Evolutionary conservation across 179 eudicot species (phyloP), one percentile per base, ranked within the genome.

Genomic region (Beta lomatogona): DNA sequence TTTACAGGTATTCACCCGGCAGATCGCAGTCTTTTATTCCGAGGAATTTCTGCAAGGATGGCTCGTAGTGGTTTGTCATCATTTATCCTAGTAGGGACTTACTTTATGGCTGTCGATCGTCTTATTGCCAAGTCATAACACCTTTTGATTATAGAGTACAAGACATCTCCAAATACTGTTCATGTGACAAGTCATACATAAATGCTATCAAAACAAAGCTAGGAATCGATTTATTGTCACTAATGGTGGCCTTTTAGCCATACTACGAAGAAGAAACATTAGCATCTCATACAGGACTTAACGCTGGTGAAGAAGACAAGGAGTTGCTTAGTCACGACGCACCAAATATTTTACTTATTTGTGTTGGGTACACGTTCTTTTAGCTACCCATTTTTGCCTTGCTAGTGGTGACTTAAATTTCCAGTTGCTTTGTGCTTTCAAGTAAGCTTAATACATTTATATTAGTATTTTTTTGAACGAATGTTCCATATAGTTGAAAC

Each of bases 31-130:
- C 82, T 94, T 4, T 81, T 96, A 83, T 84, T 86, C 65, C 91
- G 92, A 59, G 99, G 98, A 75, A 79, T 96, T 60, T 78, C 90
- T 86, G 80, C 88, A 80, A 89, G 99, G 82, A 90, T 90, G 93
- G 97, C 91, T 80, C 90, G 96, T 36, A 89, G 96, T 90, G 99
- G 99, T 64, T 65, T 94, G 65, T 87, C 93, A 31, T 96, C 99
- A 45, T 91, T 93, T 75, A 57, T 90, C 46, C 71, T 92, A 22
- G 92, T 91, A 13, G 92, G 99, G 55, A 83, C 93, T 84, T 95
- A 95, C 83, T 94, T 88, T 70, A 73, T 89, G 2, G 87, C 87
- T 61, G 86, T 93, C 74, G 88, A 94, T 79, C 89, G 83, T 79
- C 82, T 92, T 60, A 81, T 85, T 78, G 71, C 83, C 53, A 85